phyloP scores from a whole-genome alignment of 768 basidiomycete species.

The Pleurotus pulmonarius region DNA sequence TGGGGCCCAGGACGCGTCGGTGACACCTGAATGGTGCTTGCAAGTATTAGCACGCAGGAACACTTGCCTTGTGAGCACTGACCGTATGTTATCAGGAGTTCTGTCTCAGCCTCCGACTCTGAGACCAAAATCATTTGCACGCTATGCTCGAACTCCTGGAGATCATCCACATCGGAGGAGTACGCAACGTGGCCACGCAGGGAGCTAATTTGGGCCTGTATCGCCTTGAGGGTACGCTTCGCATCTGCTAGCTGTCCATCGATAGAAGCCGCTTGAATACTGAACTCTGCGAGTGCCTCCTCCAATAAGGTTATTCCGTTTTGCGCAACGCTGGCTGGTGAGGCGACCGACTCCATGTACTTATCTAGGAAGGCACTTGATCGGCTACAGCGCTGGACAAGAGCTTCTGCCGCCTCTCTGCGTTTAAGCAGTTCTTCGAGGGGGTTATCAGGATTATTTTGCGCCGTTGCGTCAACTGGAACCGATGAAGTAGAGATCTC shows the following conservation, averaged over 20 bases:
- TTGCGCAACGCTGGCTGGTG: too few species aligned
- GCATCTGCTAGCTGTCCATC: too few species aligned
- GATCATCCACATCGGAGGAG: too few species aligned
- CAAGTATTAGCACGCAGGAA: not conserved
- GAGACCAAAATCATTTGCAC: not conserved
- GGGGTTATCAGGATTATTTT: not conserved
- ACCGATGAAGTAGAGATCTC: not conserved
- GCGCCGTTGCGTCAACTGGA: not conserved
- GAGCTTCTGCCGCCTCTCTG: not conserved
- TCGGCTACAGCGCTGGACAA: too few species aligned
- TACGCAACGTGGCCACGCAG: not conserved
- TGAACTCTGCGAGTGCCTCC: not conserved
- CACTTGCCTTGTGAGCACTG: slow-evolving; percentile 3
- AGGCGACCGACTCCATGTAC: too few species aligned
- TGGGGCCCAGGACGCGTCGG: slow-evolving; percentile 27
- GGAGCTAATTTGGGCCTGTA: not conserved
- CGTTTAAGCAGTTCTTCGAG: not conserved
- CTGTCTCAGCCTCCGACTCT: slow-evolving; percentile 17
- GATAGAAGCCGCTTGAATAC: not conserved
- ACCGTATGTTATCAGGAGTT: slow-evolving; percentile 30
- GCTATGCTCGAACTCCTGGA: too few species aligned
- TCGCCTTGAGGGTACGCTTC: not conserved
- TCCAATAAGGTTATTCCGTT: not conserved
- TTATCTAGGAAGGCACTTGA: too few species aligned
- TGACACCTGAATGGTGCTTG: not conserved